Evolutionary conservation across 1,139 yeast species (phyloP).

Genomic region (Saccharomycopsis phalli): DNA sequence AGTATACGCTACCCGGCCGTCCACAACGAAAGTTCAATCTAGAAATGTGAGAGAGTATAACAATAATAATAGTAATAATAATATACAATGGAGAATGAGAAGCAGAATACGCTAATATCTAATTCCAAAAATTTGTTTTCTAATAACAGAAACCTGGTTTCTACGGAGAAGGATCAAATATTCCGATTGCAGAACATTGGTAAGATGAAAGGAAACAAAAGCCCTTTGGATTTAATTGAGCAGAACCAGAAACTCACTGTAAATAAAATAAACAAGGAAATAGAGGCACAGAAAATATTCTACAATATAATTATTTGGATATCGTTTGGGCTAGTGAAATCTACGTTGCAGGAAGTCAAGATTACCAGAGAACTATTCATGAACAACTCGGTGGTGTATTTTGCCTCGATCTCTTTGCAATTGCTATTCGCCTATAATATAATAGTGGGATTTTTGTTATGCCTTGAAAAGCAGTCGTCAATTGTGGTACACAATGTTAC

Average conservation of each 20-base stretch:
- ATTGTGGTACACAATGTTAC: no score
- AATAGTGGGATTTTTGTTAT: slow-evolving; percentile 2
- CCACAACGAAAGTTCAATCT: no score
- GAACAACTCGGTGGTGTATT: slow-evolving; percentile 1
- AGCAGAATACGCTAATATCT: not conserved
- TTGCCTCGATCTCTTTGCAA: not conserved
- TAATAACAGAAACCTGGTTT: not conserved
- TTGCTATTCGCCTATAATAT: slow-evolving; percentile 10
- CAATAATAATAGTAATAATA: no score
- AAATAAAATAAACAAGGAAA: slow-evolving; percentile 9
- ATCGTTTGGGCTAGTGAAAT: slow-evolving; percentile 7
- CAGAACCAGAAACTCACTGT: not conserved
- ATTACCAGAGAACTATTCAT: not conserved
- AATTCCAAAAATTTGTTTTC: not conserved
- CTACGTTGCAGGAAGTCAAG: slow-evolving; percentile 1
- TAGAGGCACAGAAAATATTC: slow-evolving; percentile 16
- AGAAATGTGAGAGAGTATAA: no score
- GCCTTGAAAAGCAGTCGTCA: not conserved
- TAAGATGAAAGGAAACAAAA: not conserved
- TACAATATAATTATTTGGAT: slow-evolving; percentile 12
- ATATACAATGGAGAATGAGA: no score
- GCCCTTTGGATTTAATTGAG: not conserved
- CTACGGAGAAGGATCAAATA: not conserved
- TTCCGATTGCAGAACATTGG: not conserved
- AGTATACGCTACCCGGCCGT: no score